Percentiles rank a stretch among this genome's conserved stretches.
Conservation (phyloP, 106 monocot species). For the Iris macrosiphon region DNA sequence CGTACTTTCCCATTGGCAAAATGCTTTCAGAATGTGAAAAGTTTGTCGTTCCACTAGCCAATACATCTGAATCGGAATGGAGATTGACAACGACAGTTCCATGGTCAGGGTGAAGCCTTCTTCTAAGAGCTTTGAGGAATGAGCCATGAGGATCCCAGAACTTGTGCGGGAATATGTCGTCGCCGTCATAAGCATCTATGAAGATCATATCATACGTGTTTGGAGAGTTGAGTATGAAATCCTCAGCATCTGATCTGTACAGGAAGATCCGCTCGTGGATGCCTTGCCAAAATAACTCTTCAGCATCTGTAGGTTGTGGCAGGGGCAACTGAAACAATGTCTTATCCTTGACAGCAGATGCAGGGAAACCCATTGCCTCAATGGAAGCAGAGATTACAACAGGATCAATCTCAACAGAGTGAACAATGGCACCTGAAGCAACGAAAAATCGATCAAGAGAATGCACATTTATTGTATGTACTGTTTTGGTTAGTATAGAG, state of each 20-base stretch:
- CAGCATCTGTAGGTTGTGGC: constrained; percentile 5
- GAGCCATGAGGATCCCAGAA: constrained; percentile 66
- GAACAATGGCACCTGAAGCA: constrained; percentile 71
- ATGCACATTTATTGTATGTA: not conserved
- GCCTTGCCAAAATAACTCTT: constrained; percentile 38
- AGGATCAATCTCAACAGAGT: constrained; percentile 91
- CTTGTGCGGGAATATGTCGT: constrained; percentile 80
- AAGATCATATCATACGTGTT: constrained; percentile 70
- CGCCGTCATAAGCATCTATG: constrained; percentile 93
- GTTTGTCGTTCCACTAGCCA: not conserved
- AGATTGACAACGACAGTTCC: constrained; percentile 89
- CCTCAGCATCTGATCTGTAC: constrained; percentile 65
- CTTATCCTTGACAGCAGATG: constrained; percentile 25
- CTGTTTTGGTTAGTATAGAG: not conserved
- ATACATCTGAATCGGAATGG: constrained; percentile 65
- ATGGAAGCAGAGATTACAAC: constrained; percentile 77
- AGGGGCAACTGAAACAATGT: not conserved
- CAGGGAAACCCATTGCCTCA: constrained; percentile 92
- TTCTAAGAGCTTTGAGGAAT: constrained; percentile 55
- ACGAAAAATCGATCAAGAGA: not conserved
- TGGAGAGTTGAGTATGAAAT: constrained; percentile 32
- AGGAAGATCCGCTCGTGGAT: constrained; percentile 47
- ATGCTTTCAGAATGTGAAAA: constrained; percentile 10
- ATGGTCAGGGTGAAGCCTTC: constrained; percentile 63
- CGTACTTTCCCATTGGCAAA: constrained; percentile 72